Evolutionary conservation across 1,284 basidiomycete genomes (phyloP), one percentile per base, ranked within the genome.

Genomic region (Cystobasidiaceae sp.): DNA sequence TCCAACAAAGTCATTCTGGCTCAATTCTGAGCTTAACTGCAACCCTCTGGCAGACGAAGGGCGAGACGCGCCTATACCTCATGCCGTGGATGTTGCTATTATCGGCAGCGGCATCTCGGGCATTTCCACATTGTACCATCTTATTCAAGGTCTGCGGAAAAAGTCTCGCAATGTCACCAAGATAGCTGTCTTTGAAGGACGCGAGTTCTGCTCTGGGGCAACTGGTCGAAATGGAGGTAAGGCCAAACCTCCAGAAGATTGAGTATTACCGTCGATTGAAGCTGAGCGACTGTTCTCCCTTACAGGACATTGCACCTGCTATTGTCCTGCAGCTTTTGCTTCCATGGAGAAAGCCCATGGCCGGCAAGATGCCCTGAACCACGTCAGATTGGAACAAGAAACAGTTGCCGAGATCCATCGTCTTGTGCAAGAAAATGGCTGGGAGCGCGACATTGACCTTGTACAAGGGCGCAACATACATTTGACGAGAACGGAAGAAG

Each of bases 181-280:
- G 15, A 64, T 83, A 1, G 82, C 84, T 3, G 79, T 90, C 13
- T 74, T 90, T 13, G 88, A 90, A 72, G 88, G 87, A 2, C 79
- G 88, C 72, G 84, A 87, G 65, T 89, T 90, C 72, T 89, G 88
- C 74, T 84, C 86, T 34, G 88, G 87, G n/a, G 88, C 88, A 25
- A 90, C 87, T 51, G 87, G 87, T 85, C 66, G 55, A 76, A 71
- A 13, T 39, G 60, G 52, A 43, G 56, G 43, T 50, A n/a, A 55
- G 62, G 45, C 15, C 32, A 33, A 23, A 23, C 33, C 30, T 13
- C 17, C 23, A 27, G 37, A 11, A 39, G n/a, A 39, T 39, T 39
- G 37, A 39, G n/a, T n/a, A 39, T 11, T 11, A 39, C 32, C 15
- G 11, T 17, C 4, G 4, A 5, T 1, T 66, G 15, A 13, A 48